Base-by-base conservation (phyloP, 495 filamentous ascomycete genomes). In the Daldinia grandis region DNA sequence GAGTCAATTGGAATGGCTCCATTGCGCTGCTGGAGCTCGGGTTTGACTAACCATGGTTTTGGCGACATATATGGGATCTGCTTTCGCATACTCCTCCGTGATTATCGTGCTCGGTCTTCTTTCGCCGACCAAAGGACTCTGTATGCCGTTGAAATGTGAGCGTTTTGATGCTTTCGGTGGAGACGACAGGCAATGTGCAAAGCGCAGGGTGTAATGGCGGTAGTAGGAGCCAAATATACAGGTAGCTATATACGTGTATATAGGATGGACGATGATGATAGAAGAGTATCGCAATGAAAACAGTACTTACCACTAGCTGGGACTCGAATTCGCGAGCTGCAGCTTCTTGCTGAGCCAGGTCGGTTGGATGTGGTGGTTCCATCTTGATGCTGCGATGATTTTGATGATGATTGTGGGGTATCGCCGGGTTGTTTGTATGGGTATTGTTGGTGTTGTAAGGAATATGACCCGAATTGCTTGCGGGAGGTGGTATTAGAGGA, bases 71-170 rank as follows among this genome's bases (percentile, higher is more conserved):
- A 92, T 81, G 7, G 92, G 91, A 78, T 99, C 95, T 56, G 93
- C 95, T 82, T 92, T 91, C 27, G 93, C 92, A 81, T 97, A 99
- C 76, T 97, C 94, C 68, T 89, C 84, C 4, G 92, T 90, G 72
- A 99, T 92, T 55, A 83, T 86, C 71, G 88, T 88, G 80, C 89
- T 97, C 10, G 91, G 87, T 73, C 88, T 89, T 72, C 91, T 92
- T 38, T 89, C 81, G 67, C 95, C 91, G 50, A 98, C 92, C 12
- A 94, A 83, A 35, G 92, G 91, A 55, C 92, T 94, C 95, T 97
- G 76, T 58, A 57, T 72, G 62, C 58, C 55, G 62, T 66, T 80
- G 69, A 79, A 17, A 56, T 64, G 59, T 72, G 31, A 72, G 69
- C 27, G 50, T 54, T 50, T 54, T 9, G 27, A 33, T 35, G 17